A percentile compares a stretch with the other conserved stretches of the same genome.
These are phyloP conservation scores for Capronia epimyces DNA, from an alignment of 2,329 filamentous ascomycete genomes.

Conservation along the genomic window DNA sequence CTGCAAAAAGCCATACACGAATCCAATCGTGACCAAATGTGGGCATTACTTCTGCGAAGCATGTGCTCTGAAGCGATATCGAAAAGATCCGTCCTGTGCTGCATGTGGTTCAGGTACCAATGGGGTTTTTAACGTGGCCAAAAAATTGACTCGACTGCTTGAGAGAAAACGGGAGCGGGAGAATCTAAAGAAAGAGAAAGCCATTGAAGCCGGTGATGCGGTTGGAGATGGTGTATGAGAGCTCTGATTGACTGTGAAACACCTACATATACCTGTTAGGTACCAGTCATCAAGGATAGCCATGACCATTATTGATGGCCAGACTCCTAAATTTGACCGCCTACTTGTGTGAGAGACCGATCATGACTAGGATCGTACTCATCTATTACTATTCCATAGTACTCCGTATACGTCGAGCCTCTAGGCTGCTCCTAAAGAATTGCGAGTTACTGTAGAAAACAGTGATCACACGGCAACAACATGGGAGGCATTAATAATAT, in stretches of 20 bases:
- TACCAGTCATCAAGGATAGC: too few species aligned
- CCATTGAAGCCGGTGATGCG: conserved; percentile 50
- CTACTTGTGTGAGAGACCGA: too few species aligned
- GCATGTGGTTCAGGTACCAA: conserved; percentile 79
- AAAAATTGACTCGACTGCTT: conserved; percentile 72
- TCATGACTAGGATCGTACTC: too few species aligned
- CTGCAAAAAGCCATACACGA: conserved; percentile 70
- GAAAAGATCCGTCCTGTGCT: conserved; percentile 79
- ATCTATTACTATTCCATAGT: too few species aligned
- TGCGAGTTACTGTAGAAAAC: too few species aligned
- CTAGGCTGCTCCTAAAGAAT: too few species aligned
- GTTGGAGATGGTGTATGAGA: conserved; percentile 46
- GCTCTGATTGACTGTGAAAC: neutral
- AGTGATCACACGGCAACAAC: too few species aligned
- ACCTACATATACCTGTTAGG: too few species aligned
- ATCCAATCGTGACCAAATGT: conserved; percentile 80
- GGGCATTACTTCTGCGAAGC: conserved; percentile 93
- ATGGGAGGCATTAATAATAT: too few species aligned
- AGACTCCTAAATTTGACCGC: too few species aligned
- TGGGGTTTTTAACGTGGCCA: conserved; percentile 85
- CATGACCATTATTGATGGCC: too few species aligned
- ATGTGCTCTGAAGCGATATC: conserved; percentile 80
- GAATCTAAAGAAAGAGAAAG: conserved; percentile 48
- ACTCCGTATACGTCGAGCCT: too few species aligned
- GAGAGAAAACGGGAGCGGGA: conserved; percentile 61